phyloP scores from a whole-genome alignment of 768 basidiomycete genomes.

The Vararia minispora region DNA sequence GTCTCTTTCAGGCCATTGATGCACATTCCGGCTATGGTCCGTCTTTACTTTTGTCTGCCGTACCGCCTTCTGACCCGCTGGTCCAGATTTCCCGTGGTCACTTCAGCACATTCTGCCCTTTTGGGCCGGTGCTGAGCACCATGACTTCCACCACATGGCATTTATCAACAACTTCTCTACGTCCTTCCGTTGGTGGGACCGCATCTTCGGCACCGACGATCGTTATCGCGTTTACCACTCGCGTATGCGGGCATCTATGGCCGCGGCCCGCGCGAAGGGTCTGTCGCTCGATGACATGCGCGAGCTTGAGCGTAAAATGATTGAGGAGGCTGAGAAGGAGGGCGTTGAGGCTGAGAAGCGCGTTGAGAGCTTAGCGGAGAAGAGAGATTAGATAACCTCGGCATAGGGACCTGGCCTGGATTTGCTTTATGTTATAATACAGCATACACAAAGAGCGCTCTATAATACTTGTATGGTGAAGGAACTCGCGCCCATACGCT shows the following conservation, averaged over 20 bases:
- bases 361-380: conserved; percentile 21
- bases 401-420: no score
- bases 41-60: conserved; percentile 15
- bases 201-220: conserved; percentile 79
- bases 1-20: conserved; percentile 95
- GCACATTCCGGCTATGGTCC: conserved; percentile 92
- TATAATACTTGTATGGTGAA: no score
- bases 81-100: conserved; percentile 92
- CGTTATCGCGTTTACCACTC: conserved; percentile 78
- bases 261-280: conserved; percentile 16
- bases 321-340: conserved; percentile 64
- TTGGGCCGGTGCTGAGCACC: conserved; percentile 97
- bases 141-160: conserved; percentile 98
- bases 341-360: conserved; percentile 56
- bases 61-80: not conserved
- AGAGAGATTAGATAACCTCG: no score
- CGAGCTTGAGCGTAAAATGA: conserved; percentile 47
- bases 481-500: no score
- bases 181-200: conserved; percentile 91
- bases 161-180: conserved; percentile 92
- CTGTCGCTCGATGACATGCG: conserved; percentile 39
- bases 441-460: no score
- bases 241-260: conserved; percentile 51
- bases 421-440: no score
- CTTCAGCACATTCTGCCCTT: conserved; percentile 86